These are phyloP conservation scores for Pichia norvegensis DNA, from an alignment of 1,139 yeast species.

Conservation along the genomic window DNA sequence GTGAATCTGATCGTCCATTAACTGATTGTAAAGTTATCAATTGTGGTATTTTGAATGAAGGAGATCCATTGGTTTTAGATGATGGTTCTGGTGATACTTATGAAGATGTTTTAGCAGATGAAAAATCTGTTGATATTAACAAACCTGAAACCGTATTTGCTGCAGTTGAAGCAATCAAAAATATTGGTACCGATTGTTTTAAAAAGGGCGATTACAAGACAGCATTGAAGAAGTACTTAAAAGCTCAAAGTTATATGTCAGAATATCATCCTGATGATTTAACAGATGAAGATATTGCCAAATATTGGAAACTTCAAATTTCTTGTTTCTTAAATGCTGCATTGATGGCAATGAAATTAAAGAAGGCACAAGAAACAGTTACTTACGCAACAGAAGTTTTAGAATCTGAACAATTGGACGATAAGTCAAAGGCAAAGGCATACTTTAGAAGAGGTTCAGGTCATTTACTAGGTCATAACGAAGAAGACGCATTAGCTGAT, in stretches of 20 bases:
- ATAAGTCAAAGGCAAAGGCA: conserved; percentile 73
- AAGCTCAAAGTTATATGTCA: conserved; percentile 59
- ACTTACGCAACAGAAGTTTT: conserved; percentile 60
- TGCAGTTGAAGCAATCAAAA: conserved; percentile 64
- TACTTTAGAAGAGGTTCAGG: conserved; percentile 82
- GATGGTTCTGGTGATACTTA: conserved; percentile 84
- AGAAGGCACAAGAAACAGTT: conserved; percentile 49
- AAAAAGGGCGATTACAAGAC: conserved; percentile 51
- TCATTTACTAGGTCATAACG: conserved; percentile 53
- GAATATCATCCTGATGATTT: conserved; percentile 73
- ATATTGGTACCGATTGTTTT: conserved; percentile 68
- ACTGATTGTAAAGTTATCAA: conserved; percentile 63
- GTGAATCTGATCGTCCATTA: conserved; percentile 54
- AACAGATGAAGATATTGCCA: conserved; percentile 42
- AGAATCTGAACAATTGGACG: conserved; percentile 53
- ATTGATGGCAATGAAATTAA: conserved; percentile 61
- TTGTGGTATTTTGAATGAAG: conserved; percentile 68
- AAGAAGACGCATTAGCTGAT: conserved; percentile 60
- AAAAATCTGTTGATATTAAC: conserved; percentile 52
- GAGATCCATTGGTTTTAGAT: conserved; percentile 38
- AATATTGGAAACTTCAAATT: conserved; percentile 46
- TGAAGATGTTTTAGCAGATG: conserved; percentile 72
- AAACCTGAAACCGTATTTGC: conserved; percentile 56
- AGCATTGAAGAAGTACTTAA: conserved; percentile 62
- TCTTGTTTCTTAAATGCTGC: conserved; percentile 68